Evolutionary conservation across 495 filamentous ascomycete species (phyloP).

Genomic region (Lasiosphaeris hirsuta): DNA sequence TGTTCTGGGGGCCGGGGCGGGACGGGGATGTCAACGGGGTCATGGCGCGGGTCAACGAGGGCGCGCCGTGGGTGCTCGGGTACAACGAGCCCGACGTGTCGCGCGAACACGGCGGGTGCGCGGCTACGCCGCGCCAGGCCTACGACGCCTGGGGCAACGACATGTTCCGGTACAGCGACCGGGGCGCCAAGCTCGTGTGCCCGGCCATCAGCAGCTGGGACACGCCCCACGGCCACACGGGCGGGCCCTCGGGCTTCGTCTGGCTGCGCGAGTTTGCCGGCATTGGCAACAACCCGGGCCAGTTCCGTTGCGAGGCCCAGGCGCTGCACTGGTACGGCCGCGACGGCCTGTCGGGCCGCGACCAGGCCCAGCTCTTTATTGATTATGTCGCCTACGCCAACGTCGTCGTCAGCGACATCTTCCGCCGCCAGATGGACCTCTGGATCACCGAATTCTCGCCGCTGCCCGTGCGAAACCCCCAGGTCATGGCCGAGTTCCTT

Average conservation of each 20-base stretch:
- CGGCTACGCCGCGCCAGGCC: not conserved
- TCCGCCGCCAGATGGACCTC: conserved; percentile 10
- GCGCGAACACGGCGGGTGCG: not conserved
- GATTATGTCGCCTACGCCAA: conserved; percentile 6
- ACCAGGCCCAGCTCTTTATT: conserved; percentile 10
- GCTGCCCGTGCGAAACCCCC: not conserved
- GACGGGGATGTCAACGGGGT: not conserved
- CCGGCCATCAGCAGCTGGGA: conserved; percentile 12
- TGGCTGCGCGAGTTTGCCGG: conserved; percentile 14
- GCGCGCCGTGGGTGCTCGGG: conserved; percentile 12
- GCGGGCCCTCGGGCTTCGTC: conserved; percentile 1
- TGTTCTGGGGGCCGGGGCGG: conserved; percentile 3
- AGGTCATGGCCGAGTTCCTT: conserved; percentile 11
- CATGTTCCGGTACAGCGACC: conserved; percentile 10
- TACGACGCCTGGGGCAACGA: conserved; percentile 13
- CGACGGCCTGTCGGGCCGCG: not conserved
- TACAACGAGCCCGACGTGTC: conserved; percentile 18
- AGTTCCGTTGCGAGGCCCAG: conserved; percentile 13
- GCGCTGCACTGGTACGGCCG: conserved; percentile 17
- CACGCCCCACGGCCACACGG: not conserved
- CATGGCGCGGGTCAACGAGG: not conserved
- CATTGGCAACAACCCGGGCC: not conserved
- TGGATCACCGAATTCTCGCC: conserved; percentile 18
- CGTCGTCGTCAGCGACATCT: conserved; percentile 8
- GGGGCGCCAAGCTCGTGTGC: conserved; percentile 15